Conservation (phyloP, 148 eudicot genomes). For the Limonium bicolor region DNA sequence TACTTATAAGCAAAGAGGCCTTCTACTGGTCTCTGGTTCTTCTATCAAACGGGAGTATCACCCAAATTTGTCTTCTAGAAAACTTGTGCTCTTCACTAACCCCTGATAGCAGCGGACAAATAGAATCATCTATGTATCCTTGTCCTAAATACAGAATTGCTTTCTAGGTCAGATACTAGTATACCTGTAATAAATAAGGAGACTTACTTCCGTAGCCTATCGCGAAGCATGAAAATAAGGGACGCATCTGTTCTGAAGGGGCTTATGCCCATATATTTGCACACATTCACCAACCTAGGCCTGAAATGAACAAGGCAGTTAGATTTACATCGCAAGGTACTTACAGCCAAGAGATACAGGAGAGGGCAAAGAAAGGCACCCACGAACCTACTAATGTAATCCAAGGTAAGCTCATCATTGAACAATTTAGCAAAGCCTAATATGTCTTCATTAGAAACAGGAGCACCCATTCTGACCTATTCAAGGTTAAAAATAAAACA, state of each 20-base stretch:
- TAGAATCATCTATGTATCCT: no score
- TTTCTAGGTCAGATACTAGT: no score
- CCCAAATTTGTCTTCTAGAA: no score
- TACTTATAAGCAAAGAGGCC: no score
- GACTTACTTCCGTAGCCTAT: slow-evolving; percentile 40
- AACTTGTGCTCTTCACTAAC: no score
- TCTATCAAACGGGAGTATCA: no score
- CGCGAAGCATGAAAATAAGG: slow-evolving; percentile 56
- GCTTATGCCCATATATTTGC: slow-evolving; percentile 72
- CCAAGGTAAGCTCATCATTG: slow-evolving; percentile 77
- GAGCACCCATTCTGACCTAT: slow-evolving; percentile 59
- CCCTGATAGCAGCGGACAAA: no score
- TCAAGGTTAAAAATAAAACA: slow-evolving; percentile 5
- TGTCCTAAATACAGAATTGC: no score
- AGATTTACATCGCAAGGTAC: not conserved
- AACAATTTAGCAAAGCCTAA: slow-evolving; percentile 73
- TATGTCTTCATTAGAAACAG: slow-evolving; percentile 57
- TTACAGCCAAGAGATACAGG: not conserved
- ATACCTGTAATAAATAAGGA: no score
- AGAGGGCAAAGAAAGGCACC: slow-evolving; percentile 6
- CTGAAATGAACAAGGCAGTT: slow-evolving; percentile 16
- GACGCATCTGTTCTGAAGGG: slow-evolving; percentile 64
- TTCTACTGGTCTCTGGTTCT: no score
- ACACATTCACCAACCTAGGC: slow-evolving; percentile 70
- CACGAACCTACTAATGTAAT: slow-evolving; percentile 76